Conservation (phyloP, 2,329 filamentous ascomycete genomes). For the Akanthomyces lecanii region DNA sequence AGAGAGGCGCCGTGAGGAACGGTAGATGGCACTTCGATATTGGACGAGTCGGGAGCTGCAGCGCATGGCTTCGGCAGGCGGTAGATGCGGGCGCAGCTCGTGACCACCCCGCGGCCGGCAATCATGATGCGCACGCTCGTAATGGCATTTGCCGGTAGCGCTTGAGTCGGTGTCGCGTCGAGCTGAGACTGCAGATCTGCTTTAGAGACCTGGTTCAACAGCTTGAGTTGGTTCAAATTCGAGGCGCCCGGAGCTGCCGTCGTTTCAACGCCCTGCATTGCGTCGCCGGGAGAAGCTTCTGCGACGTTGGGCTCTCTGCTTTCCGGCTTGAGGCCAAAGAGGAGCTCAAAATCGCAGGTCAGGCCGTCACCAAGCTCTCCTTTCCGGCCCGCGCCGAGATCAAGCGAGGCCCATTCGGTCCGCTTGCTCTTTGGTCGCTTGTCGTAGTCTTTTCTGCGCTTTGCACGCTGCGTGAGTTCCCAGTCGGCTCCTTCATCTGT, state of each 20-base stretch:
- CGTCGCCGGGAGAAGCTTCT: constrained; percentile 1
- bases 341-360: constrained; percentile 74
- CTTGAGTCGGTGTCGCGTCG: constrained; percentile 19
- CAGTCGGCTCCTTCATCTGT: constrained; percentile 75
- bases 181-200: constrained; percentile 21
- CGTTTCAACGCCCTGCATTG: constrained; percentile 14
- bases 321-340: constrained; percentile 43
- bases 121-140: constrained; percentile 65
- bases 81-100: constrained; percentile 76
- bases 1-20: constrained; percentile 27
- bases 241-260: background rate
- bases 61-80: constrained; percentile 54
- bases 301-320: constrained; percentile 14
- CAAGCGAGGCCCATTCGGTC: constrained; percentile 67
- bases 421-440: constrained; percentile 68
- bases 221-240: constrained; percentile 7
- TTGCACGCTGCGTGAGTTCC: constrained; percentile 63
- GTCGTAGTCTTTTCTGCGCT: constrained; percentile 31
- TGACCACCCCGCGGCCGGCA: constrained; percentile 65
- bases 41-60: constrained; percentile 26
- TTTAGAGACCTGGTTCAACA: constrained; percentile 28
- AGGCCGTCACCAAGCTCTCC: constrained; percentile 82
- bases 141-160: constrained; percentile 36
- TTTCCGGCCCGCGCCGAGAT: constrained; percentile 67
- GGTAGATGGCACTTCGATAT: constrained; percentile 45